Conservation (phyloP, 2,329 filamentous ascomycete species). For the Fusarium bactridioides region DNA sequence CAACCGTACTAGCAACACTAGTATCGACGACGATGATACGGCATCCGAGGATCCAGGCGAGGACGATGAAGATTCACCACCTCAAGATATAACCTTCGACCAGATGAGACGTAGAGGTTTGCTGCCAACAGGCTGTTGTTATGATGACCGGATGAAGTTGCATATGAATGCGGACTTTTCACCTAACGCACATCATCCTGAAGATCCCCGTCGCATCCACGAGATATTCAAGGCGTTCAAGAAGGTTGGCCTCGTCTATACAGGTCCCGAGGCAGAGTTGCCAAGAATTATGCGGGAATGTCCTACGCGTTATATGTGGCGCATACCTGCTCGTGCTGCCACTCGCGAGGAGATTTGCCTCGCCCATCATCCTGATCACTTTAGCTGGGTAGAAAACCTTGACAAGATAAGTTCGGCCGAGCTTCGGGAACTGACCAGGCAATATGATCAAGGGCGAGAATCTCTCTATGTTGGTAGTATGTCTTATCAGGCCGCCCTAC, state of each 20-base stretch:
- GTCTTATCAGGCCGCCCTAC: slow-evolving; percentile 79
- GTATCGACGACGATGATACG: slow-evolving; percentile 46
- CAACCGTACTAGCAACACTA: slow-evolving; percentile 22
- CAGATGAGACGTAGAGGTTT: slow-evolving; percentile 55
- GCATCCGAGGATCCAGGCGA: slow-evolving; percentile 47
- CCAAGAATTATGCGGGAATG: slow-evolving; percentile 59
- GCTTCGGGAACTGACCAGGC: slow-evolving; percentile 71
- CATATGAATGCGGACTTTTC: slow-evolving; percentile 86
- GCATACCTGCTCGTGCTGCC: slow-evolving; percentile 81
- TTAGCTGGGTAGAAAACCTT: slow-evolving; percentile 74
- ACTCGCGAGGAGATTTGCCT: slow-evolving; percentile 80
- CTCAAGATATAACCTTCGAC: slow-evolving; percentile 49
- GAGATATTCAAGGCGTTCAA: slow-evolving; percentile 92
- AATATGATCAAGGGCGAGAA: slow-evolving; percentile 70
- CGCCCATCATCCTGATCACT: slow-evolving; percentile 81
- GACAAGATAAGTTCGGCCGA: slow-evolving; percentile 65
- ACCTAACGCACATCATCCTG: slow-evolving; percentile 83
- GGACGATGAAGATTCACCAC: slow-evolving; percentile 47
- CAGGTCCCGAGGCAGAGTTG: slow-evolving; percentile 63
- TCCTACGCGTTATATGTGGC: slow-evolving; percentile 72
- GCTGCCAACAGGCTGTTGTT: slow-evolving; percentile 80
- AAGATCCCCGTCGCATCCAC: slow-evolving; percentile 91
- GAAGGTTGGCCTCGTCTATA: slow-evolving; percentile 78
- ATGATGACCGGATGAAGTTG: slow-evolving; percentile 94
- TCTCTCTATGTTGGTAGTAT: slow-evolving; percentile 85